Base-by-base conservation (phyloP, 306 rosid species). In the Quillaja saponaria region DNA sequence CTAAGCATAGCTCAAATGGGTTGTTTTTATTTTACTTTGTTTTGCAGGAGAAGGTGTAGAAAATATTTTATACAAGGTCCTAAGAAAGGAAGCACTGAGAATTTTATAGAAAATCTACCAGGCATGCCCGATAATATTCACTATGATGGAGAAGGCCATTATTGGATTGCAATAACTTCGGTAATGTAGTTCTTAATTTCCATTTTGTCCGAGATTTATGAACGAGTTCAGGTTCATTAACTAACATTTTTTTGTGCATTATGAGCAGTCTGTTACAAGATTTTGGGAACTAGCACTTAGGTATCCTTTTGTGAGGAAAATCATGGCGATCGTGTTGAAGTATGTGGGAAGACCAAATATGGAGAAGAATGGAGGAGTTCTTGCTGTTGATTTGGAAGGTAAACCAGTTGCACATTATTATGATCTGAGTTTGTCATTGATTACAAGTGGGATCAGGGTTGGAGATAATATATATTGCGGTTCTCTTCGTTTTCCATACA, bases 81-180 rank as follows among this genome's bases (percentile, higher is more conserved):
- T 11, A 78, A 83, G 10, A 80, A 72, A 21, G 95, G 97, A 48
- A 80, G 54, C 10, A 66, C 70, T 0, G 85, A 76, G 11, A 63
- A 80, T 10, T 87, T 87, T 34, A 61, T 79, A 31, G 66, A 59
- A 1, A 48, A 57, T 34, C 56, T 83, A 16, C 91, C 91, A 2
- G 91, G 95, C 34, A 8, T 44, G 38, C 87, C 95, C 0, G 95
- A 91, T 28, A 87, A 87, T 51, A 91, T 83, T 66, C 84, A 71
- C 38, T 87, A 83, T 35, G 89, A 79, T 45, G 91, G 80, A 63
- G 47, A 87, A 11, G 88, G 90, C n/a, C 76, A 48, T 2, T 90
- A 72, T 63, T 85, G 81, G 89, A 81, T 91, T 17, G 85, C 66
- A 71, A 3, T 83, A 6, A 10, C 55, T 5, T 5, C 49, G 85